Base-by-base conservation (phyloP, 1,139 yeast genomes). In the Lodderomyces orthopsilosis region DNA sequence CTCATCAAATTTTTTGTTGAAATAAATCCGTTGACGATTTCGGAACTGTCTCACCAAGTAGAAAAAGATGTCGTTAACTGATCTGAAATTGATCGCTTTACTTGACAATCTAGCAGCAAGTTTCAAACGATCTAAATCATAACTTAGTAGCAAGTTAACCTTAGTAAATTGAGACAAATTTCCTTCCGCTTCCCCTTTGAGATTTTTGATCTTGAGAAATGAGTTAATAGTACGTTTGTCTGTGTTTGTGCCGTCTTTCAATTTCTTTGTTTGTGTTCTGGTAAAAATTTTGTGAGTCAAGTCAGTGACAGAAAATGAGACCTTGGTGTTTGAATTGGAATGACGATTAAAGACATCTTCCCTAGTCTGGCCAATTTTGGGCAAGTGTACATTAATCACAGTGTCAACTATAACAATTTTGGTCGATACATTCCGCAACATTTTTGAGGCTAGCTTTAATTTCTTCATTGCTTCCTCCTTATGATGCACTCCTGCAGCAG, bases 11-110 rank as follows among this genome's bases (percentile, higher is more conserved):
- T 57, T 57, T 27, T 51, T 51, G 46, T 70, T 72, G 19, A 56
- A 59, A 21, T 60, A 54, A 2, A 49, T 41, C 21, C 61, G 60
- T 24, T 50, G 53, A 41, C 67, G 59, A 41, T 69, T 69, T 37
- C 70, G 52, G 10, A 70, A 47, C 43, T 61, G 62, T 43, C 74
- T 53, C 1, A 69, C 66, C 26, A 71, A 52, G 36, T 66, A 65
- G 51, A 73, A 73, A 7, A 73, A 58, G 22, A 63, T 66, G 35
- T 62, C 66, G 51, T 73, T 73, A 12, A 70, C 64, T 0, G 75
- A 70, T 24, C 59, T 63, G 24, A 70, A 41, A 43, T 59, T 60
- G 14, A 68, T 42, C 13, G 55, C 54, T 46, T 66, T 70, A 26
- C 62, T 57, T 17, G 59, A 51, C 12, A 66, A 38, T 38, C 62